Evolutionary conservation across 2,329 filamentous ascomycete species (phyloP), one percentile per base, ranked within the genome.

Genomic region (Shiraia bambusicola): DNA sequence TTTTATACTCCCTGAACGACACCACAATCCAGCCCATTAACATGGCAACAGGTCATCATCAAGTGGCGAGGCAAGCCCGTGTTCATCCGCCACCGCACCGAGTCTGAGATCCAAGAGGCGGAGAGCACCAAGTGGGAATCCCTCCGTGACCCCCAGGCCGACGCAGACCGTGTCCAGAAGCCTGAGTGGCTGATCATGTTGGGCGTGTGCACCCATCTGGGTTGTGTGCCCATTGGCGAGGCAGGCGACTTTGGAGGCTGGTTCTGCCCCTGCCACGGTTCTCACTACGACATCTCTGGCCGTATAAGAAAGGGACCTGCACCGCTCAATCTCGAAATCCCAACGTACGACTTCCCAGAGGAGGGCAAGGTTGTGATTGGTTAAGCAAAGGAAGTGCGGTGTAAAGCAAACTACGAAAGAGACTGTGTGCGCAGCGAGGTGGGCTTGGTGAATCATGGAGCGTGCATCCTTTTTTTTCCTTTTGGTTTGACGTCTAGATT

Each of bases 21-120:
- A 26, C 16, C 30, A 19, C 16, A 30, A 15, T 30, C 28, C 39
- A 17, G 34, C 28, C 39, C 26, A 44, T 59, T 64, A 42, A 61
- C 34, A 35, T 14, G 30, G 43, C 28, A 32, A 36, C 65, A 91
- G 87, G 86, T 98, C 72, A 94, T 98, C 73, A 95, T 98, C 81
- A 98, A 98, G 80, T 98, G 93, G 93, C 88, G 93, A 80, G 93
- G 93, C 73, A 98, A 98, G 87, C 93, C 93, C 73, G 90, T 98
- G 72, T 98, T 98, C 81, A 90, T 98, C 83, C 91, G 93, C 73
- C 93, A 98, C 86, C 89, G 93, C 69, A 98, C 93, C 63, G 76
- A 83, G 65, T 79, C 81, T 66, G 93, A 98, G 79, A 97, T 98
- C 77, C 83, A 90, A 67, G 88, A 96, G 76, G 93, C 93, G 72